Conservation (phyloP, 495 filamentous ascomycete species). For the Hyaloscypha variabilis region DNA sequence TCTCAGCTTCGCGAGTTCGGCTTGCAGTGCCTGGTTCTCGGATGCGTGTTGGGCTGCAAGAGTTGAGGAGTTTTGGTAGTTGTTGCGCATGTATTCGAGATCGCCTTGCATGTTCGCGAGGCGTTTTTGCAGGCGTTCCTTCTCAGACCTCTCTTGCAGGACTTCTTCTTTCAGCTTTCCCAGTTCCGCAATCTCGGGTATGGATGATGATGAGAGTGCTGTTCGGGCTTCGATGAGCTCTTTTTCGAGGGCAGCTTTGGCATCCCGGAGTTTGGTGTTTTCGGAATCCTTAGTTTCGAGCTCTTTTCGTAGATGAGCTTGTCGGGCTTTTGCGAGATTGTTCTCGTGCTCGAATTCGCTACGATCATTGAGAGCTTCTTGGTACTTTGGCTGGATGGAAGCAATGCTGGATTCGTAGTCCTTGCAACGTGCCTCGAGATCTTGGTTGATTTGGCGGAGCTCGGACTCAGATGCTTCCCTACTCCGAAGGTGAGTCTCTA, state of each 20-base stretch:
- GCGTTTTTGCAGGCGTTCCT: conserved; percentile 24
- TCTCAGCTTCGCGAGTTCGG: conserved; percentile 1
- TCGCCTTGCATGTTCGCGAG: conserved; percentile 13
- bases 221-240: conserved; percentile 22
- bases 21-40: conserved; percentile 15
- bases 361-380: conserved; percentile 32
- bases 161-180: conserved; percentile 18
- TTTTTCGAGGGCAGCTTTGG: conserved; percentile 9
- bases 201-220: conserved; percentile 8
- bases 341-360: conserved; percentile 22
- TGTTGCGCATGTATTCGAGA: conserved; percentile 23
- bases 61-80: conserved; percentile 30
- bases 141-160: conserved; percentile 6
- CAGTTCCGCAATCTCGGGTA: conserved; percentile 24
- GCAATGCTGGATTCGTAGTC: conserved; percentile 21
- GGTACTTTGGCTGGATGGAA: conserved; percentile 28
- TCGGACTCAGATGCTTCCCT: conserved; percentile 20
- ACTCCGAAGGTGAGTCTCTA: conserved; percentile 16
- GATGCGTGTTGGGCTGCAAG: conserved; percentile 9
- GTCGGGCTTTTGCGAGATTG: not conserved
- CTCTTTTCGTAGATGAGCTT: conserved; percentile 5
- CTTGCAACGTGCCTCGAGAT: conserved; percentile 14
- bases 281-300: conserved; percentile 21
- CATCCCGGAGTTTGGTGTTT: conserved; percentile 20
- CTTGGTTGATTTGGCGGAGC: conserved; percentile 15